phyloP scores from a whole-genome alignment of 805 yeast species.

The Lachancea mirantina region DNA sequence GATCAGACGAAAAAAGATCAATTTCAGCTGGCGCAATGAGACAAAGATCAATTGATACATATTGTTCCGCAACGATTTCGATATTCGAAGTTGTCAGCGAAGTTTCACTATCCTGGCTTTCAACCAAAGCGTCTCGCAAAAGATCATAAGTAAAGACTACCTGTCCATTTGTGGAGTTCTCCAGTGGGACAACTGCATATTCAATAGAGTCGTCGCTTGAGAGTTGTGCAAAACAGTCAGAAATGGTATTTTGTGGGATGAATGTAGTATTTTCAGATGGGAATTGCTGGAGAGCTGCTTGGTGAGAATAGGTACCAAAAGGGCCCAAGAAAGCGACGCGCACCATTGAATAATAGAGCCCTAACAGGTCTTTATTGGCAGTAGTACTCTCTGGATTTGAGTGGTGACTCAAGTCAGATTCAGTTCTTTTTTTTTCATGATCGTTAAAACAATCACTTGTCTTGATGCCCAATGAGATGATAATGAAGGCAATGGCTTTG shows the following conservation, averaged over 20 bases:
- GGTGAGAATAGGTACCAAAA: constrained; percentile 87
- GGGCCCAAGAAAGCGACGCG: constrained; percentile 83
- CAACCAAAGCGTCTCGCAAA: constrained; percentile 49
- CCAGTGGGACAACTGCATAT: constrained; percentile 79
- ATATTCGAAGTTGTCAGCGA: too few relatives aligned
- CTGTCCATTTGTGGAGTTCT: constrained; percentile 92
- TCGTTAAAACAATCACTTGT: too few relatives aligned
- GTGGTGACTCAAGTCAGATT: too few relatives aligned
- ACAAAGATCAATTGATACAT: constrained; percentile 77
- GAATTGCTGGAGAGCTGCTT: constrained; percentile 59
- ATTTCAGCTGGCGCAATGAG: constrained; percentile 40
- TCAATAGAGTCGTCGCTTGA: constrained; percentile 41
- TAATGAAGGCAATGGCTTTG: too few relatives aligned
- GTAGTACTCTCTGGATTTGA: too few relatives aligned
- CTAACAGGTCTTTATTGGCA: too few relatives aligned
- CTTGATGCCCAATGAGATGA: too few relatives aligned
- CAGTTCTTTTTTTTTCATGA: too few relatives aligned
- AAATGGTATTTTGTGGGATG: constrained; percentile 33
- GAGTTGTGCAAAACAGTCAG: constrained; percentile 58
- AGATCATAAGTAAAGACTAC: constrained; percentile 82
- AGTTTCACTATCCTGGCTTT: too few relatives aligned
- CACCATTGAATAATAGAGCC: constrained; percentile 2
- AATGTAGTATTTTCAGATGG: constrained; percentile 27
- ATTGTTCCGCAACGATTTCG: constrained; percentile 66
- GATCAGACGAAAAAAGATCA: constrained; percentile 33